Evolutionary conservation across 2,329 filamentous ascomycete genomes (phyloP).

Genomic region (Fonsecaea erecta): DNA sequence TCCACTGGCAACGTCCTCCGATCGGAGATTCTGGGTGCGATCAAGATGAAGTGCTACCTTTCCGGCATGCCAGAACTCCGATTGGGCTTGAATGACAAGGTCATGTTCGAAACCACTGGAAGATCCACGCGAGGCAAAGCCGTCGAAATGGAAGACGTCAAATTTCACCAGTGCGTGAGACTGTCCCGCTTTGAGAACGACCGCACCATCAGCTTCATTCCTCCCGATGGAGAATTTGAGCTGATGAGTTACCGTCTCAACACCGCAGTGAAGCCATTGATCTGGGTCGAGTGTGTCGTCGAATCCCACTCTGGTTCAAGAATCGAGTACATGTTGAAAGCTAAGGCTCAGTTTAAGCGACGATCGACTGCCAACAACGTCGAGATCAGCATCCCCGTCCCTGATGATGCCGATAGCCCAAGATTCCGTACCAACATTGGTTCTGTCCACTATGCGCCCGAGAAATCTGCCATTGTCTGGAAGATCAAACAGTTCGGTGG

Average conservation of each 20-base stretch:
- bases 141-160: slow-evolving; percentile 99
- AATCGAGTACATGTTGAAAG: slow-evolving; percentile 99
- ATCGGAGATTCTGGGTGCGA: slow-evolving; percentile 92
- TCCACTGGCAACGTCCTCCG: slow-evolving; percentile 93
- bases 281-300: slow-evolving; percentile 98
- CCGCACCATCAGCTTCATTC: slow-evolving; percentile 97
- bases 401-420: slow-evolving; percentile 94
- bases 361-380: slow-evolving; percentile 98
- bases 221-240: slow-evolving; percentile 97
- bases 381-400: slow-evolving; percentile 95
- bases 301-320: slow-evolving; percentile 93
- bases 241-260: slow-evolving; percentile 99
- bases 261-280: slow-evolving; percentile 96
- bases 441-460: slow-evolving; percentile 94
- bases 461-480: slow-evolving; percentile 97
- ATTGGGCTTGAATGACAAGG: slow-evolving; percentile 95
- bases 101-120: slow-evolving; percentile 98
- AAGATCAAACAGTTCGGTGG: slow-evolving; percentile 99
- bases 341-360: slow-evolving; percentile 96
- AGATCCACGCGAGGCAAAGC: slow-evolving; percentile 92
- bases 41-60: slow-evolving; percentile 99
- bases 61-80: slow-evolving; percentile 97
- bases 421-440: slow-evolving; percentile 98
- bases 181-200: slow-evolving; percentile 97
- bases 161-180: slow-evolving; percentile 97